These are phyloP conservation scores for Pelargonium exstipulatum DNA, from an alignment of 441 rosid genomes.

Conservation along the genomic window DNA sequence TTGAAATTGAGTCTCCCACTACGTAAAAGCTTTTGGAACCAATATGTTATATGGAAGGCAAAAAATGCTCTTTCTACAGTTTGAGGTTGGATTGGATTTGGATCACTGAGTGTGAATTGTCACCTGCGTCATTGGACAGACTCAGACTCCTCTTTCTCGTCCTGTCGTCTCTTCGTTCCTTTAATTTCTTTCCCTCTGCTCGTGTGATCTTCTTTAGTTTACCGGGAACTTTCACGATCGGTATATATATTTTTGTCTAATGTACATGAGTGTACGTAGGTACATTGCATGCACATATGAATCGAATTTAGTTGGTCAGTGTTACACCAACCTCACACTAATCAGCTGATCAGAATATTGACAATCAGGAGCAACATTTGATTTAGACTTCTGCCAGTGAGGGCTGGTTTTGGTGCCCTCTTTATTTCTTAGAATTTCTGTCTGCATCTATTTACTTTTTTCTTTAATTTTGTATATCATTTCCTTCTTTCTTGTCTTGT, in stretches of 20 bases:
- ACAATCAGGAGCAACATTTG: too few relatives aligned
- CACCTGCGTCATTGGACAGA: constrained; percentile 11
- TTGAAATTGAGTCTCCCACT: constrained; percentile 31
- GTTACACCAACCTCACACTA: constrained; percentile 10
- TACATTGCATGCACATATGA: constrained; percentile 20
- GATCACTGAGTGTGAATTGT: constrained; percentile 33
- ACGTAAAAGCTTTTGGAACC: constrained; percentile 16
- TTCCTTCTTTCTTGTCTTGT: too few relatives aligned
- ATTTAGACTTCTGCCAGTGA: neutral
- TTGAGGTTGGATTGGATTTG: constrained; percentile 1
- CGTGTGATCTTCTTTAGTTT: neutral
- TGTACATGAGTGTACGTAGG: constrained; percentile 29
- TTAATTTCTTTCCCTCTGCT: neutral
- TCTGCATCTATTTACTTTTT: too few relatives aligned
- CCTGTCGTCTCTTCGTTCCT: constrained; percentile 32
- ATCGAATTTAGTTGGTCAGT: constrained; percentile 3
- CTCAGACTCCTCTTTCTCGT: constrained; percentile 40
- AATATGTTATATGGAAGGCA: constrained; percentile 22
- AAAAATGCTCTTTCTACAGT: constrained; percentile 16
- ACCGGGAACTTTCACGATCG: neutral
- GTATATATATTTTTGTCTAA: constrained; percentile 19
- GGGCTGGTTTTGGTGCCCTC: constrained; percentile 1
- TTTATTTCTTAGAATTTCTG: too few relatives aligned
- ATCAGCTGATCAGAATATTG: too few relatives aligned
- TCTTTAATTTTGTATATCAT: too few relatives aligned